These are phyloP conservation scores for Corymbia maculata DNA, from an alignment of 345 rosid genomes.

Conservation along the genomic window DNA sequence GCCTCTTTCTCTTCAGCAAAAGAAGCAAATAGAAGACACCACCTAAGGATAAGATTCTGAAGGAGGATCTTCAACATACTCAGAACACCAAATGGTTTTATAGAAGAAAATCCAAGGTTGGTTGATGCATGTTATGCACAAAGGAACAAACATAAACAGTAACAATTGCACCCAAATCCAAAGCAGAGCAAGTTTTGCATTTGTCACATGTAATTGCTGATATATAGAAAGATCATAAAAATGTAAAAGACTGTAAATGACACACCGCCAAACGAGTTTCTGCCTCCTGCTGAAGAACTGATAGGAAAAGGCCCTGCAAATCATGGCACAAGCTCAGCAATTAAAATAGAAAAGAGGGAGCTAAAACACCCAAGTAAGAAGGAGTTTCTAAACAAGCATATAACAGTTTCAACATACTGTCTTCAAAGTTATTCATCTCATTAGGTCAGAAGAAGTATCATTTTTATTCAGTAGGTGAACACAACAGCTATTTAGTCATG, in stretches of 20 bases:
- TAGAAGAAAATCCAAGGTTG: neutral
- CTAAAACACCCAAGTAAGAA: neutral
- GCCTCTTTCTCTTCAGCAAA: neutral
- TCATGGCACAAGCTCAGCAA: constrained; percentile 2
- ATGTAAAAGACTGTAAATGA: constrained; percentile 3
- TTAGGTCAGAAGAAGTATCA: neutral
- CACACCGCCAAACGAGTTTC: constrained; percentile 63
- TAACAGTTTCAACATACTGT: neutral
- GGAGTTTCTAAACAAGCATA: neutral
- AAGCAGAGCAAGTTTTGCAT: neutral
- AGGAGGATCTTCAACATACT: neutral
- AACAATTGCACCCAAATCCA: neutral
- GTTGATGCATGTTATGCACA: too few species aligned
- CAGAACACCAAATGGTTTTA: neutral
- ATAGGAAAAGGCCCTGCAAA: constrained; percentile 66
- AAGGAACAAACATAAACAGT: neutral
- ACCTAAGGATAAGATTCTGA: neutral
- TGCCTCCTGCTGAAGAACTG: constrained; percentile 74
- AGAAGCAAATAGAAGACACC: neutral
- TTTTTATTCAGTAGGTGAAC: neutral
- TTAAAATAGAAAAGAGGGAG: neutral
- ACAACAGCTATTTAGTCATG: neutral
- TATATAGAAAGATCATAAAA: neutral
- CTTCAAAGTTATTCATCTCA: neutral
- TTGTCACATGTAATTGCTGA: neutral